Conservation (phyloP, 2,329 filamentous ascomycete species). For the Cladosporium sp. region DNA sequence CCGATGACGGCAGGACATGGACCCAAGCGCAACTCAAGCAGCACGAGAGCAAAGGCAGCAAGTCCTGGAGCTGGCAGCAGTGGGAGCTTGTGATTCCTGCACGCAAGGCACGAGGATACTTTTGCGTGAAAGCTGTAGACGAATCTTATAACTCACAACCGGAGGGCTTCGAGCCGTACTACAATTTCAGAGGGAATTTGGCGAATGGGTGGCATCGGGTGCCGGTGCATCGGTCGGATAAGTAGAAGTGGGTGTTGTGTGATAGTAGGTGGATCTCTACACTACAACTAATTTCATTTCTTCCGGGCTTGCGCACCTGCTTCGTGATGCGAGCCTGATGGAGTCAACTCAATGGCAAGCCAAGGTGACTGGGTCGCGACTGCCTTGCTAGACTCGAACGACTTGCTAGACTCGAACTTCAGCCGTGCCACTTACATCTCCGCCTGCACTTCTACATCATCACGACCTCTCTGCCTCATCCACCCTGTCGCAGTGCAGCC, state of each 20-base stretch:
- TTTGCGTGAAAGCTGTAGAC: constrained; percentile 67
- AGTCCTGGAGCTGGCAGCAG: constrained; percentile 63
- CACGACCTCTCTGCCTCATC: not conserved
- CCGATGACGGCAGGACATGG: constrained; percentile 65
- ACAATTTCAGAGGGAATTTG: constrained; percentile 65
- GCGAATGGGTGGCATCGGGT: constrained; percentile 68
- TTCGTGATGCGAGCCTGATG: not conserved
- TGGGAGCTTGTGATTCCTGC: constrained; percentile 54
- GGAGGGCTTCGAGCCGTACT: constrained; percentile 59
- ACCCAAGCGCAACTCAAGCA: constrained; percentile 61
- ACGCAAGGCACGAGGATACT: constrained; percentile 47
- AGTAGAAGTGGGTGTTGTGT: not conserved
- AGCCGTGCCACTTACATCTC: not conserved
- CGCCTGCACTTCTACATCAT: not conserved
- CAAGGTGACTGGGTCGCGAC: too few relatives aligned
- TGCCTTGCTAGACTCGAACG: not conserved
- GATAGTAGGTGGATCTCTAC: not conserved
- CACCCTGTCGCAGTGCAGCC: not conserved
- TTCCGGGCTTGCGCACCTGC: not conserved
- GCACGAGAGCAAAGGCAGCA: constrained; percentile 51
- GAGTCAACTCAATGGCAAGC: not conserved
- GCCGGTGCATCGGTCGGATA: constrained; percentile 12
- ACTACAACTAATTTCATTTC: not conserved
- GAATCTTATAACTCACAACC: constrained; percentile 68
- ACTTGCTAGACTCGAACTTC: not conserved